A percentile compares a stretch with the other conserved stretches of the same genome.
phyloP scores from a whole-genome alignment of 345 rosid species.

The Excoecaria cochinchinensis region DNA sequence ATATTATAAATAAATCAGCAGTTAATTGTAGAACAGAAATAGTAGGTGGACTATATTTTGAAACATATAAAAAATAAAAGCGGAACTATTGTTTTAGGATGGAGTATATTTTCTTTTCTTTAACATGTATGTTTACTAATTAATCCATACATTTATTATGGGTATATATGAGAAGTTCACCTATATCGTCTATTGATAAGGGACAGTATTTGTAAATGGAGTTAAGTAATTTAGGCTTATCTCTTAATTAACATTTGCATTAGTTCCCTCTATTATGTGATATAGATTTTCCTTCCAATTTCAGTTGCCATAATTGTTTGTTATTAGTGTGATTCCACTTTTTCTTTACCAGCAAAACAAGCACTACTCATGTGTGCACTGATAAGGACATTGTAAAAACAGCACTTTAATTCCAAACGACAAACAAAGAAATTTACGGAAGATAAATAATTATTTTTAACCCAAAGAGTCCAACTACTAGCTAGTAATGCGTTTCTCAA shows the following conservation, averaged over 20 bases:
- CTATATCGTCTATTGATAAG: too few species aligned
- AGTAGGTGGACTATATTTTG: too few species aligned
- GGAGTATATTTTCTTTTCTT: too few species aligned
- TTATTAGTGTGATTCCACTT: background rate
- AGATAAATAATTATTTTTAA: slow-evolving; percentile 2
- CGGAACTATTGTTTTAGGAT: too few species aligned
- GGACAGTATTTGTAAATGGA: too few species aligned
- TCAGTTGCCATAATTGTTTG: background rate
- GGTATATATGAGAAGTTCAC: too few species aligned
- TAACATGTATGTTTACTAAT: too few species aligned
- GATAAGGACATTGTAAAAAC: background rate
- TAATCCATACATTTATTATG: too few species aligned
- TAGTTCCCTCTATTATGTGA: background rate
- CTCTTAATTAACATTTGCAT: background rate
- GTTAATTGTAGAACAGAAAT: too few species aligned
- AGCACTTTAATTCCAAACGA: slow-evolving; percentile 3
- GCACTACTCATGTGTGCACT: background rate
- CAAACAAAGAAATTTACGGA: slow-evolving; percentile 3
- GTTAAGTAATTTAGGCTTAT: background rate
- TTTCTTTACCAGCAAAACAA: background rate
- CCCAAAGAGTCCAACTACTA: background rate
- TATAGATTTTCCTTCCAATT: background rate
- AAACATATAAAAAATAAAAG: too few species aligned
- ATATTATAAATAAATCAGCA: too few species aligned
- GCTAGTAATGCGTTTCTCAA: background rate